Percentiles rank a stretch among this genome's conserved stretches.
These are phyloP conservation scores for Neckera pumila DNA, from an alignment of 225 moss, liverwort and hornwort species.

Conservation along the genomic window DNA sequence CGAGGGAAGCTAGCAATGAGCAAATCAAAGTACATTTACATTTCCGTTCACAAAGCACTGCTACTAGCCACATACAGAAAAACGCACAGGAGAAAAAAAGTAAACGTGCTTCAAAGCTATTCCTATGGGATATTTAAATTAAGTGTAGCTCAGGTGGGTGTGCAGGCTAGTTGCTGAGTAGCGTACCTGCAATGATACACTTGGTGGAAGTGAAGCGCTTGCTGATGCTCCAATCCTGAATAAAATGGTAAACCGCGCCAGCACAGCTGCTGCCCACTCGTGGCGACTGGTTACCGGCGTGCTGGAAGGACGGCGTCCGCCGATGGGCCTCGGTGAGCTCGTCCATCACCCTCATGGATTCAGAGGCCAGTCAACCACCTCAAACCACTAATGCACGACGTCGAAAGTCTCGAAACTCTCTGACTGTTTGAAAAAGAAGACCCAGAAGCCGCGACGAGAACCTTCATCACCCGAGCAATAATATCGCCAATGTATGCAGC, in stretches of 20 bases:
- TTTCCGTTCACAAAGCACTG: not conserved
- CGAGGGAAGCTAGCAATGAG: no score
- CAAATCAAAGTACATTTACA: not conserved
- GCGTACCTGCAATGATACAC: conserved; percentile 67
- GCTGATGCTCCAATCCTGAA: conserved; percentile 52
- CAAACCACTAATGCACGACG: not conserved
- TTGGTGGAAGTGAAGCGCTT: conserved; percentile 65
- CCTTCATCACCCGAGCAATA: not conserved
- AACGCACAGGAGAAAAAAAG: not conserved
- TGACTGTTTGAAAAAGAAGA: not conserved
- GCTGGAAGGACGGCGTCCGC: conserved; percentile 23
- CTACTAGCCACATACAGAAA: not conserved
- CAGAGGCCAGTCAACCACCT: not conserved
- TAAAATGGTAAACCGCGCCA: conserved; percentile 15
- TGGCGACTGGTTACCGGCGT: conserved; percentile 24
- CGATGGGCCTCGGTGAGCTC: conserved; percentile 19
- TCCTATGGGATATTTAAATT: not conserved
- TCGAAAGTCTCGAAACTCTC: not conserved
- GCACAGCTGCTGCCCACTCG: conserved; percentile 31
- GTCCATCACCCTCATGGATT: conserved; percentile 29
- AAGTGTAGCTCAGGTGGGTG: not conserved
- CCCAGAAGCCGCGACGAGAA: not conserved
- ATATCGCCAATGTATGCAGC: not conserved
- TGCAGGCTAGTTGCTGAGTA: not conserved
- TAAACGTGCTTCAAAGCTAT: not conserved